Evolutionary conservation across 192 early-diverging fungal species (phyloP).

Genomic region (Coemansia sp.): DNA sequence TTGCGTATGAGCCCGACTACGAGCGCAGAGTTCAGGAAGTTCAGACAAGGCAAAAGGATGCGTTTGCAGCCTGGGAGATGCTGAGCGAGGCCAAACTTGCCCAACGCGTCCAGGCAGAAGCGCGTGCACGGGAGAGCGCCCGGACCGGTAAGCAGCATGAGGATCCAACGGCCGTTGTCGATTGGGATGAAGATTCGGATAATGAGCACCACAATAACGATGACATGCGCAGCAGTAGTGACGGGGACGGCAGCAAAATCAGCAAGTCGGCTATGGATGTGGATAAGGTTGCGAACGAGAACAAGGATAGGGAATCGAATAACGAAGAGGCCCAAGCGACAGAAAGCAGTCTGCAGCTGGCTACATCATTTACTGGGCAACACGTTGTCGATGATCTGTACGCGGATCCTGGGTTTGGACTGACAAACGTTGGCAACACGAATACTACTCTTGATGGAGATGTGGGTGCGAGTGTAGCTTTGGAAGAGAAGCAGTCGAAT

Average conservation of each 20-base stretch:
- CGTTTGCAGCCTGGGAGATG: conserved; percentile 29
- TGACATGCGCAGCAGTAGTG: not conserved
- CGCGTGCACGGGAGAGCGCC: conserved; percentile 15
- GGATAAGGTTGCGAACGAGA: not conserved
- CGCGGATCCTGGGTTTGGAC: conserved; percentile 8
- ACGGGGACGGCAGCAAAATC: not conserved
- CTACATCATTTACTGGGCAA: not conserved
- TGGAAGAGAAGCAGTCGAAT: not conserved
- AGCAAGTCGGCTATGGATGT: not conserved
- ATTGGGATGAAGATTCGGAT: conserved; percentile 47
- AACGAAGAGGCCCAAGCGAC: not conserved
- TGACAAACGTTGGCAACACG: not conserved
- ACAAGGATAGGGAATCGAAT: not conserved
- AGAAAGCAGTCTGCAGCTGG: not conserved
- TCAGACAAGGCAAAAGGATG: conserved; percentile 23
- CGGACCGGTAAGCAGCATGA: conserved; percentile 25
- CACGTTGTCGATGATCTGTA: conserved; percentile 22
- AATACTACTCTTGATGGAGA: not conserved
- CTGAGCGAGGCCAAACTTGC: conserved; percentile 17
- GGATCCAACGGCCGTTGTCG: conserved; percentile 24
- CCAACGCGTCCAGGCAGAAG: conserved; percentile 13
- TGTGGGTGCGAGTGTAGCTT: not conserved
- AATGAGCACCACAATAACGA: conserved; percentile 8
- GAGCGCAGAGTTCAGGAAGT: conserved; percentile 33
- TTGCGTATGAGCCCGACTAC: conserved; percentile 47